A percentile compares a stretch with the other conserved stretches of the same genome.
Conservation (phyloP, 2,329 filamentous ascomycete genomes). For the Kalmusia sp. region DNA sequence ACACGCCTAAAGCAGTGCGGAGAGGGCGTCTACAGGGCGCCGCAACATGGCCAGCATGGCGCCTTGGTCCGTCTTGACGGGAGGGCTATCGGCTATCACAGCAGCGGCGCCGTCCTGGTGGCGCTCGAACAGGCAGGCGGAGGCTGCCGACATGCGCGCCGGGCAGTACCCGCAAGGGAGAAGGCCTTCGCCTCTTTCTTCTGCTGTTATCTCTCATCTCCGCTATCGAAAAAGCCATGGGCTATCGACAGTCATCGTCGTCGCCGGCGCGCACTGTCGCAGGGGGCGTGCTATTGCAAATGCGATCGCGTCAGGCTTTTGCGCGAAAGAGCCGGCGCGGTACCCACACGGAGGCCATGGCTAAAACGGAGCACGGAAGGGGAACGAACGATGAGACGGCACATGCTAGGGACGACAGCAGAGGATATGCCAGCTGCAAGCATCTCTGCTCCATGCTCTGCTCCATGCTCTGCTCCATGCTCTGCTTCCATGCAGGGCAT, state of each 20-base stretch:
- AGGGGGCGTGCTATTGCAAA: constrained; percentile 7
- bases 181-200: constrained; percentile 16
- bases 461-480: too few relatives aligned
- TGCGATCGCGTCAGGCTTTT: not conserved
- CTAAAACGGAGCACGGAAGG: not conserved
- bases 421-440: not conserved
- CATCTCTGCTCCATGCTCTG: too few relatives aligned
- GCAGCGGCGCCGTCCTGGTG: constrained; percentile 3
- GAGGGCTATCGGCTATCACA: not conserved
- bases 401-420: not conserved
- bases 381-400: not conserved
- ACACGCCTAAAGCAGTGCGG: not conserved
- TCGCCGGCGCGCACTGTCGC: not conserved
- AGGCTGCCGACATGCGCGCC: constrained; percentile 19
- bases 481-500: not conserved
- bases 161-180: constrained; percentile 3
- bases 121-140: constrained; percentile 11
- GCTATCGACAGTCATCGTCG: not conserved
- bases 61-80: not conserved
- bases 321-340: not conserved
- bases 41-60: not conserved
- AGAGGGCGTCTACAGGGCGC: too few relatives aligned
- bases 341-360: constrained; percentile 3
- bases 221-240: not conserved
- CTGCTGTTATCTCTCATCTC: constrained; percentile 11